Base-by-base conservation (phyloP, 78 protist species). In the Dictyostelium purpureum region DNA sequence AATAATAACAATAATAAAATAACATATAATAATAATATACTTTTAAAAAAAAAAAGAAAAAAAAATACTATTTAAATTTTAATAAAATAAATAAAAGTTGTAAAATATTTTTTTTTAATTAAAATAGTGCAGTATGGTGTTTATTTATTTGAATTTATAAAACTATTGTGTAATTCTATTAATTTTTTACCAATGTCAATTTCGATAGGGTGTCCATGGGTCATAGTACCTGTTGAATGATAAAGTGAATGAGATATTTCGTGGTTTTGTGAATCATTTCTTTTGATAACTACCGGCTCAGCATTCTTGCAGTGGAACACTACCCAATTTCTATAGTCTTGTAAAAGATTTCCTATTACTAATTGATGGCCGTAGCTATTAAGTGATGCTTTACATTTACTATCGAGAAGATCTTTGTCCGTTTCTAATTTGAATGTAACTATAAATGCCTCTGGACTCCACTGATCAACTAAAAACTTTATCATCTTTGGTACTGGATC, bases 371-470 rank as follows among this genome's bases (percentile, higher is more conserved):
- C 14, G 74, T 92, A 92, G 28, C 57, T 67, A 14, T 61, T 10
- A 4, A 92, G 35, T 26, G 95, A 73, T 21, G n/a, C 26, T 6
- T 35, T 10, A 52, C 89, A 78, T 65, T 95, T 95, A 2, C 38
- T 4, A 26, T 76, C 56, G 10, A 95, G 57, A 43, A 95, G 70
- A 43, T 51, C n/a, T 37, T 61, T 24, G 65, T 95, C 97, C 11
- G 97, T 91, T 63, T 95, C 97, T 56, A 95, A 89, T 59, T 95
- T 95, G 70, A 95, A 95, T 80, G 94, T 81, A 21, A 87, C 91
- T 21, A 78, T 26, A 71, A 61, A 87, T 12, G 95, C 89, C 1
- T 56, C 24, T 12, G 95, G 95, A 40, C 75, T 12, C 97, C 97
- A 95, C 11, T 26, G 16, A 38, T 54, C 18, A 4, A 71, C 85